phyloP scores from a whole-genome alignment of 1,284 basidiomycete genomes.

The Inonotus obliquus region DNA sequence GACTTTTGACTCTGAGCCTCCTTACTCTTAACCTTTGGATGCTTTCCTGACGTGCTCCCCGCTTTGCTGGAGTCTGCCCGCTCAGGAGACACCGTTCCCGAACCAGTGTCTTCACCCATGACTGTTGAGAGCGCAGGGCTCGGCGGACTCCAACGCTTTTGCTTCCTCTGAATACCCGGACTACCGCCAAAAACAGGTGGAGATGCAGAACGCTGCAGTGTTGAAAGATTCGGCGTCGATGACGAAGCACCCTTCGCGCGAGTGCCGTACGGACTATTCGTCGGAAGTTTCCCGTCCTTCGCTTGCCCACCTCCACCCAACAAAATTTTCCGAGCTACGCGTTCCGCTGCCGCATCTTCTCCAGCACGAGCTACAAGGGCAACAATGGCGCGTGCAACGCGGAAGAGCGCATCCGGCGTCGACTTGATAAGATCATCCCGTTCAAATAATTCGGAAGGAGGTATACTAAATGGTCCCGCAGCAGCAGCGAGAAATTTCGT shows the following conservation, averaged over 20 bases:
- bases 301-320: background rate
- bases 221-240: constrained; percentile 59
- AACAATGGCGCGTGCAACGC: constrained; percentile 65
- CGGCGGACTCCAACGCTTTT: constrained; percentile 52
- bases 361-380: constrained; percentile 59
- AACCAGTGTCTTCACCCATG: constrained; percentile 28
- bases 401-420: constrained; percentile 48
- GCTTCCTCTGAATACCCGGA: constrained; percentile 23
- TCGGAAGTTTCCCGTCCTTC: constrained; percentile 7
- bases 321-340: constrained; percentile 4
- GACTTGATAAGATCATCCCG: constrained; percentile 63
- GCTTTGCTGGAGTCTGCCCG: constrained; percentile 25
- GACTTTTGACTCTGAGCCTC: background rate
- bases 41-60: constrained; percentile 1
- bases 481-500: constrained; percentile 71
- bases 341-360: constrained; percentile 5
- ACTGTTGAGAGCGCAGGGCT: constrained; percentile 45
- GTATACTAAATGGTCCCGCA: constrained; percentile 51
- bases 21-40: background rate
- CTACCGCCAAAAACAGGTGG: constrained; percentile 18
- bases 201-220: constrained; percentile 23
- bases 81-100: constrained; percentile 24
- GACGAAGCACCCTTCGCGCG: constrained; percentile 38
- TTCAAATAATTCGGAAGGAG: constrained; percentile 60
- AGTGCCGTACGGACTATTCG: constrained; percentile 30